These are phyloP conservation scores for Bidens hawaiensis DNA, from an alignment of 140 eudicot species.

Conservation along the genomic window DNA sequence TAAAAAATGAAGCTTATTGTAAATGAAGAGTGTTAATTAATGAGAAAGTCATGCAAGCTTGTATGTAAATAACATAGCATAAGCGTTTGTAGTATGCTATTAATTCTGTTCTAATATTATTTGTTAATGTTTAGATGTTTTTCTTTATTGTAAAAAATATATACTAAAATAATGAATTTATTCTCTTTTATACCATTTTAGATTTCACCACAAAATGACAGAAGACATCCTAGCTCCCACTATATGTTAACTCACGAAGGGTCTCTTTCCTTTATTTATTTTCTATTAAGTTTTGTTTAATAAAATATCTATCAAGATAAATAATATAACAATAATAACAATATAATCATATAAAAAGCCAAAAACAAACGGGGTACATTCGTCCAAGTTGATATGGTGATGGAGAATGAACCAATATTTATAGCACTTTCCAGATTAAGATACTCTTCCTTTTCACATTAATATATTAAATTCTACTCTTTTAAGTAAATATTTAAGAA, in stretches of 20 bases:
- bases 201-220: neutral
- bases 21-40: too few relatives aligned
- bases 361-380: neutral
- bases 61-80: too few relatives aligned
- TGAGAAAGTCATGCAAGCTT: too few relatives aligned
- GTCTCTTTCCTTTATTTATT: slow-evolving; percentile 2
- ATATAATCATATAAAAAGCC: neutral
- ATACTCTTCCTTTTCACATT: neutral
- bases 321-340: neutral
- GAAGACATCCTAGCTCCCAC: slow-evolving; percentile 1
- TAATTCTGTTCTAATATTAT: neutral
- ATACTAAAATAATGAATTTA: neutral
- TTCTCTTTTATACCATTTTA: neutral
- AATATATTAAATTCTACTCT: neutral
- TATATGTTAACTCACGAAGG: slow-evolving; percentile 2
- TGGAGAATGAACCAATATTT: slow-evolving; percentile 1
- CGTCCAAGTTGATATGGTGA: slow-evolving; percentile 3
- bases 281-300: neutral
- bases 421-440: neutral
- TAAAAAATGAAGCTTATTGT: too few relatives aligned
- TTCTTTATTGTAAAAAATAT: too few relatives aligned
- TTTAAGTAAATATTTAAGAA: too few relatives aligned
- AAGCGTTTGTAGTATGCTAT: neutral
- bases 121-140: neutral
- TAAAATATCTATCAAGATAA: neutral